These are phyloP conservation scores for Lachancea fermentati DNA, from an alignment of 805 yeast genomes.

Conservation along the genomic window DNA sequence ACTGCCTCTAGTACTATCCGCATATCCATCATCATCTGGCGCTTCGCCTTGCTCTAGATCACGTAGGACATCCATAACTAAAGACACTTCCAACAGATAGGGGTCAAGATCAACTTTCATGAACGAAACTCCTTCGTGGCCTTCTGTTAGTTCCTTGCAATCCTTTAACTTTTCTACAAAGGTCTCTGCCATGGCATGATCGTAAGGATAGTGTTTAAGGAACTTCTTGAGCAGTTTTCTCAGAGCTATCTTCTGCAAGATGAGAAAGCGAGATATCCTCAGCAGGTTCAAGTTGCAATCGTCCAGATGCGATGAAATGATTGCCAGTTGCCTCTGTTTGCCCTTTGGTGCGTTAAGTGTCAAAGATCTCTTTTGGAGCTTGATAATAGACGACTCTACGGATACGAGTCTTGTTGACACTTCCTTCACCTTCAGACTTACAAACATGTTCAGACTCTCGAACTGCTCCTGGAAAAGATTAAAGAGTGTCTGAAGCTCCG, in stretches of 20 bases:
- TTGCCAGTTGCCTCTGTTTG: slow-evolving; percentile 13
- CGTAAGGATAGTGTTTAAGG: slow-evolving; percentile 21
- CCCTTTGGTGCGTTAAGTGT: background rate
- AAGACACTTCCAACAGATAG: slow-evolving; percentile 43
- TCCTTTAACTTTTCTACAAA: slow-evolving; percentile 14
- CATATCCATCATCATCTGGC: background rate
- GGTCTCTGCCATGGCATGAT: slow-evolving; percentile 9
- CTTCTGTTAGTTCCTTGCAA: slow-evolving; percentile 16
- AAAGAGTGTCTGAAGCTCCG: slow-evolving; percentile 10
- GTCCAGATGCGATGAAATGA: slow-evolving; percentile 17
- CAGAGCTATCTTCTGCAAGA: slow-evolving; percentile 56
- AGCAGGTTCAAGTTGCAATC: slow-evolving; percentile 37
- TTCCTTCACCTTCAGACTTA: slow-evolving; percentile 28
- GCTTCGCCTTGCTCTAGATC: slow-evolving; percentile 14
- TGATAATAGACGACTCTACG: slow-evolving; percentile 23
- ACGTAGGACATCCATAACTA: slow-evolving; percentile 36
- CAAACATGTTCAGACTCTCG: slow-evolving; percentile 23
- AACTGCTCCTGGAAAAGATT: slow-evolving; percentile 22
- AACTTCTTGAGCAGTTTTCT: slow-evolving; percentile 56
- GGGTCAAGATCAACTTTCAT: slow-evolving; percentile 44
- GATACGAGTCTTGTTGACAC: slow-evolving; percentile 24
- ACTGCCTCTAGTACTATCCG: background rate
- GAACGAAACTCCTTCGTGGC: slow-evolving; percentile 42
- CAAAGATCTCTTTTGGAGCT: slow-evolving; percentile 9
- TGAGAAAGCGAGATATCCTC: slow-evolving; percentile 48